These are phyloP conservation scores for Leccinellum albellum DNA, from an alignment of 768 basidiomycete genomes.

Conservation along the genomic window DNA sequence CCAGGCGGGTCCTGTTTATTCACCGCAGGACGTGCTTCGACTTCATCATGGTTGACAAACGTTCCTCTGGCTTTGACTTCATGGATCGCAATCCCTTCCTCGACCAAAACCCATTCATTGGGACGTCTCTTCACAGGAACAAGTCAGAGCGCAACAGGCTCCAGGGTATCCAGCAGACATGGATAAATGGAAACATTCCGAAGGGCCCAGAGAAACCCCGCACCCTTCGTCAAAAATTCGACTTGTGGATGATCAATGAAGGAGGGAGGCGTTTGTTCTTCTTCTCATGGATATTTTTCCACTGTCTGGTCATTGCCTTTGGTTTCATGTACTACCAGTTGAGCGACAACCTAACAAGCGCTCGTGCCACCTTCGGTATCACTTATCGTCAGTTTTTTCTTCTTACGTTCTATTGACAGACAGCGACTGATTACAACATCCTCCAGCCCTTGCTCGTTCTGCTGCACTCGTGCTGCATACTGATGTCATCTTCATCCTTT, in stretches of 20 bases:
- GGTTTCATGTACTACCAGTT: constrained; percentile 74
- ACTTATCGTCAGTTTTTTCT: constrained; percentile 60
- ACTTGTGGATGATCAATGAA: constrained; percentile 93
- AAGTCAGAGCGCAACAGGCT: constrained; percentile 79
- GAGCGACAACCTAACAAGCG: constrained; percentile 71
- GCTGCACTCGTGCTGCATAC: constrained; percentile 90
- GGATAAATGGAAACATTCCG: constrained; percentile 33
- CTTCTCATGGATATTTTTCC: constrained; percentile 74
- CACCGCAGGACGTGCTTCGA: constrained; percentile 18
- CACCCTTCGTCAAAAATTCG: constrained; percentile 45
- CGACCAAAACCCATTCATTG: constrained; percentile 49
- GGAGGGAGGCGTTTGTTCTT: constrained; percentile 80
- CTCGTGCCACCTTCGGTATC: constrained; percentile 67
- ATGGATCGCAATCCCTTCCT: constrained; percentile 49
- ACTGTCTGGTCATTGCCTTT: constrained; percentile 70
- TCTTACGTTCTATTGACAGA: neutral
- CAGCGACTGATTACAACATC: neutral
- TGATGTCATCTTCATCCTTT: constrained; percentile 89
- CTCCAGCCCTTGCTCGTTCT: constrained; percentile 74
- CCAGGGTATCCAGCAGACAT: constrained; percentile 76
- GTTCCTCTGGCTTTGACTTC: constrained; percentile 66
- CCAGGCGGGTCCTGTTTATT: constrained; percentile 29
- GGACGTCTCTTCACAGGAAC: constrained; percentile 69
- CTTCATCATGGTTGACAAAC: constrained; percentile 36
- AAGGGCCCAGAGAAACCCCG: constrained; percentile 35